phyloP scores from a whole-genome alignment of 2,329 filamentous ascomycete species.

The Exophiala sp. region DNA sequence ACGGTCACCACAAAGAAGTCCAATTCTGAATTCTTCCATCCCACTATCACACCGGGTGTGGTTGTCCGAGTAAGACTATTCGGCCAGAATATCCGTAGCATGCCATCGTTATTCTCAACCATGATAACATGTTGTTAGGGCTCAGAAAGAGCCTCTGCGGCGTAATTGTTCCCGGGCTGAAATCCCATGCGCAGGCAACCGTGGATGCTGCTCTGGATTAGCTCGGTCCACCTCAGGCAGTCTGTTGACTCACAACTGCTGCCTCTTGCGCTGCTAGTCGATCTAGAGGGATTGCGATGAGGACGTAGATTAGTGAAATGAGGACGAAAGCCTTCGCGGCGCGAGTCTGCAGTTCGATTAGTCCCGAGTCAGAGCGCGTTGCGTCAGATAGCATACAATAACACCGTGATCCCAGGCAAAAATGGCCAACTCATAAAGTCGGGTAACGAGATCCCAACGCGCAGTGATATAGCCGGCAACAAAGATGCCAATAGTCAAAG shows the following conservation, averaged over 20 bases:
- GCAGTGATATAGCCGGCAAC: slow-evolving; percentile 99
- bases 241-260: slow-evolving; percentile 57
- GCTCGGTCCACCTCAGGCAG: slow-evolving; percentile 1
- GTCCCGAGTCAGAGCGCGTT: neutral
- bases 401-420: slow-evolving; percentile 99
- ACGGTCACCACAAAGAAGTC: slow-evolving; percentile 88
- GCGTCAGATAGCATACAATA: slow-evolving; percentile 57
- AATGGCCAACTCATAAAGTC: slow-evolving; percentile 91
- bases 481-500: slow-evolving; percentile 95
- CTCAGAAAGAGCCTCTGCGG: slow-evolving; percentile 87
- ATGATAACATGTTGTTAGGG: slow-evolving; percentile 53
- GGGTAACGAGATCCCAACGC: slow-evolving; percentile 95
- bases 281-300: slow-evolving; percentile 77
- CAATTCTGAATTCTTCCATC: slow-evolving; percentile 87
- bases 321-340: slow-evolving; percentile 78
- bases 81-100: slow-evolving; percentile 99
- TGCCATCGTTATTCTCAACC: slow-evolving; percentile 62
- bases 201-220: slow-evolving; percentile 62
- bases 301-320: slow-evolving; percentile 76
- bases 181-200: slow-evolving; percentile 69
- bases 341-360: slow-evolving; percentile 56
- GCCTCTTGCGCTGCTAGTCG: slow-evolving; percentile 75
- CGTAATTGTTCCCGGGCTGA: slow-evolving; percentile 93
- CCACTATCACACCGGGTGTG: slow-evolving; percentile 78
- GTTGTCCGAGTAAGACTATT: slow-evolving; percentile 69